Evolutionary conservation across 495 filamentous ascomycete species (phyloP).

Genomic region (Bryoglossum gracile): DNA sequence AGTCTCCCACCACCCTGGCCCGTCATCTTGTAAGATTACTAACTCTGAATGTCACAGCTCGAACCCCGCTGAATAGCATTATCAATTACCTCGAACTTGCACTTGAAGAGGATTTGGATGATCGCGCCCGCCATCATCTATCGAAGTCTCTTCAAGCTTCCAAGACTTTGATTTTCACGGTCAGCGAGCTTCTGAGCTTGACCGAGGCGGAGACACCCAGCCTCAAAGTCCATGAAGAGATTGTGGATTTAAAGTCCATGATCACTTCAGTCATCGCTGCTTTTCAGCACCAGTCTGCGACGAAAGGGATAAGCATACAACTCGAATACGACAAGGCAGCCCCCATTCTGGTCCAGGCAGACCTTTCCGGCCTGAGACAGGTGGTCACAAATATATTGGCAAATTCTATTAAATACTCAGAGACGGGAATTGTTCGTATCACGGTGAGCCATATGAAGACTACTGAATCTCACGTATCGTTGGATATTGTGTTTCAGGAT

Average conservation of each 20-base stretch:
- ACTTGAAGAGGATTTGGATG: conserved; percentile 14
- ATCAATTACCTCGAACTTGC: conserved; percentile 16
- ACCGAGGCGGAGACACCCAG: conserved; percentile 81
- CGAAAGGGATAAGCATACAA: conserved; percentile 63
- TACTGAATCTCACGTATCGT: conserved; percentile 27
- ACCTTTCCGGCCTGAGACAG: conserved; percentile 69
- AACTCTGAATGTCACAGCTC: conserved; percentile 63
- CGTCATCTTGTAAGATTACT: too few relatives aligned
- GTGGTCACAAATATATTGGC: conserved; percentile 75
- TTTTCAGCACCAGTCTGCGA: conserved; percentile 61
- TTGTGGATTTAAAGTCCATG: conserved; percentile 62
- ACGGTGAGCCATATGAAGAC: conserved; percentile 47
- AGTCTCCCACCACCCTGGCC: too few relatives aligned
- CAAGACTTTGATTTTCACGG: conserved; percentile 87
- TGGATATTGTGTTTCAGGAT: conserved; percentile 47
- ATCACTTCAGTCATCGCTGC: conserved; percentile 70
- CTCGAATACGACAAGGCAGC: conserved; percentile 57
- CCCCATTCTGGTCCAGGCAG: conserved; percentile 64
- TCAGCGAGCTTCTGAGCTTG: conserved; percentile 86
- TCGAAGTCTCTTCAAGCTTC: conserved; percentile 82
- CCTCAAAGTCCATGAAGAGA: conserved; percentile 69
- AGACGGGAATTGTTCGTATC: conserved; percentile 55
- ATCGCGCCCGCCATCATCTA: conserved; percentile 72
- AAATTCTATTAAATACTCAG: conserved; percentile 79
- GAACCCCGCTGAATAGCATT: conserved; percentile 87